Conservation (phyloP, 2,329 filamentous ascomycete species). For the Chrysoporthe cubensis region DNA sequence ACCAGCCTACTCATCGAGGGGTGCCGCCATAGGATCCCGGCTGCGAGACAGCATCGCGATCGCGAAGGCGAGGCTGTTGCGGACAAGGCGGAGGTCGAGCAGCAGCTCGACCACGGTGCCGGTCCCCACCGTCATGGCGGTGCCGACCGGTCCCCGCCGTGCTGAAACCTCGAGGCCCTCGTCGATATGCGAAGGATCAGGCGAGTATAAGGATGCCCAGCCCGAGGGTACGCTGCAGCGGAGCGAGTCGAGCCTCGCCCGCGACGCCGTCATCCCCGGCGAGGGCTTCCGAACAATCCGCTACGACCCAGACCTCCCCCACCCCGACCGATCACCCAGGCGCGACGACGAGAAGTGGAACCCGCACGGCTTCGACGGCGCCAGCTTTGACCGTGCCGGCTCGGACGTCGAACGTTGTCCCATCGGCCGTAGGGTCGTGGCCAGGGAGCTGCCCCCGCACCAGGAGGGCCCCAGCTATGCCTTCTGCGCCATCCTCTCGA, state of each 20-base stretch:
- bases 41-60: slow-evolving; percentile 36
- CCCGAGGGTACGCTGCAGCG: neutral
- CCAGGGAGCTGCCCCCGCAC: neutral
- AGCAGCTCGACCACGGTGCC: slow-evolving; percentile 9
- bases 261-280: slow-evolving; percentile 18
- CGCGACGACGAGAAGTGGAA: neutral
- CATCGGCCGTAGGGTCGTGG: neutral
- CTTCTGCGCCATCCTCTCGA: slow-evolving; percentile 1
- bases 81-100: slow-evolving; percentile 16
- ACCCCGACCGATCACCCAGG: neutral
- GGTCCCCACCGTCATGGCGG: neutral
- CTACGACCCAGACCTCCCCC: slow-evolving; percentile 4
- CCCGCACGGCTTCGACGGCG: slow-evolving; percentile 12
- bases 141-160: neutral
- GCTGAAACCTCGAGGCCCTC: neutral
- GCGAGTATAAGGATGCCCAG: neutral
- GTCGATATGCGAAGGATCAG: neutral
- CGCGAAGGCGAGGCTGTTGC: slow-evolving; percentile 31
- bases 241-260: neutral
- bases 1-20: neutral
- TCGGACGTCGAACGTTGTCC: slow-evolving; percentile 12
- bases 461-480: neutral
- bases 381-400: neutral
- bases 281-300: slow-evolving; percentile 24
- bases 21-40: neutral